A percentile compares a stretch with the other conserved stretches of the same genome.
These are phyloP conservation scores for Aristolochia contorta DNA, from an alignment of 164 flowering plant genomes.

Conservation along the genomic window DNA sequence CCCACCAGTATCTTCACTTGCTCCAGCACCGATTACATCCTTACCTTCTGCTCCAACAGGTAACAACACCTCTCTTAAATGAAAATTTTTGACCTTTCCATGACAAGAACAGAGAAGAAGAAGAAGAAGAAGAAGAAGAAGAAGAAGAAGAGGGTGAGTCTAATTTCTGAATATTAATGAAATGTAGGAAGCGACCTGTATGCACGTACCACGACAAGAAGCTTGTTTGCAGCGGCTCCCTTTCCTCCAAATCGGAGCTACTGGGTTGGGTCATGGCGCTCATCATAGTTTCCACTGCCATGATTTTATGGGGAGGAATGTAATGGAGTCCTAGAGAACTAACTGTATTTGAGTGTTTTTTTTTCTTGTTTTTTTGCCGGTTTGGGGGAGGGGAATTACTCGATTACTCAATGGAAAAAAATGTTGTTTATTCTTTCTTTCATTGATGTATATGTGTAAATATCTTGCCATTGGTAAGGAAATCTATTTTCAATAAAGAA, in stretches of 20 bases:
- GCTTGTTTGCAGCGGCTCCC: constrained; percentile 54
- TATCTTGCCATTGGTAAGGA: too few relatives aligned
- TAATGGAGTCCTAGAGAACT: constrained; percentile 2
- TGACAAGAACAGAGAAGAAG: too few relatives aligned
- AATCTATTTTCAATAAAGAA: too few relatives aligned
- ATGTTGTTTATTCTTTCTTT: too few relatives aligned
- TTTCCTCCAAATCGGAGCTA: constrained; percentile 14
- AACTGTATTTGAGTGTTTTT: background rate
- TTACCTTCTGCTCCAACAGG: constrained; percentile 74
- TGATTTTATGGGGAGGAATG: constrained; percentile 13
- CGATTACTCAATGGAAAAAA: too few relatives aligned
- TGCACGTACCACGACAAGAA: constrained; percentile 67
- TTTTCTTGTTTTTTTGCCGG: background rate
- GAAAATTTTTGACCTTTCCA: too few relatives aligned
- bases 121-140: too few relatives aligned
- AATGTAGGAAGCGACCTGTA: constrained; percentile 46
- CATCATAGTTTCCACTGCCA: constrained; percentile 10
- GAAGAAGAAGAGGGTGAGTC: too few relatives aligned
- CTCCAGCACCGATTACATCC: constrained; percentile 51
- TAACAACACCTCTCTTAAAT: too few relatives aligned
- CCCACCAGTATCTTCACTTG: constrained; percentile 79
- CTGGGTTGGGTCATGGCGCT: constrained; percentile 24
- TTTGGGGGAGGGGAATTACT: too few relatives aligned
- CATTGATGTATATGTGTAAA: too few relatives aligned
- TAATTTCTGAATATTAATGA: background rate